These are phyloP conservation scores for Carnegiea gigantea DNA, from an alignment of 179 eudicot species.

Conservation along the genomic window DNA sequence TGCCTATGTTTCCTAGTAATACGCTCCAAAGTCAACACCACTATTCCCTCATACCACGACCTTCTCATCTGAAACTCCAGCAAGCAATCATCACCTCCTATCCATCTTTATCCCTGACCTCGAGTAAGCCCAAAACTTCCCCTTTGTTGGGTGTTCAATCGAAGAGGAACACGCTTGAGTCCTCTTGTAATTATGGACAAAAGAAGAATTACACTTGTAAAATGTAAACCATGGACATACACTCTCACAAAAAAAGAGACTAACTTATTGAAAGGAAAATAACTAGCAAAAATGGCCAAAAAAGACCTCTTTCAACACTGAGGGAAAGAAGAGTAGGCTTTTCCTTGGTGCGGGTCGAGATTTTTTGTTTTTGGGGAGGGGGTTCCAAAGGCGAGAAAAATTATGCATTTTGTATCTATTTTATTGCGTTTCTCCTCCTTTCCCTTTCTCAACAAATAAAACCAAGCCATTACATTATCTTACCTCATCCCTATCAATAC, in stretches of 20 bases:
- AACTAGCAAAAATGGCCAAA: not conserved
- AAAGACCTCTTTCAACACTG: not conserved
- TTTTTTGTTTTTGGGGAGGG: not conserved
- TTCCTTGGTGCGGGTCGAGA: too few relatives aligned
- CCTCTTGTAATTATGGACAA: not conserved
- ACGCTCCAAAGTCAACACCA: not conserved
- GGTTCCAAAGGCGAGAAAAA: not conserved
- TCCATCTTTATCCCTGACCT: not conserved
- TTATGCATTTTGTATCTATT: not conserved
- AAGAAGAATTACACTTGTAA: not conserved
- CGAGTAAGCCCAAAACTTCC: not conserved
- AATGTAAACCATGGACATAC: not conserved
- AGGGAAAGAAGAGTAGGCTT: not conserved
- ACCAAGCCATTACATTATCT: not conserved
- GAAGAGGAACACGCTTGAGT: not conserved
- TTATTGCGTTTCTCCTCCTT: not conserved
- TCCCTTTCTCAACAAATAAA: too few relatives aligned
- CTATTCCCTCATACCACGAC: not conserved
- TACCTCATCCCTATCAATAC: not conserved
- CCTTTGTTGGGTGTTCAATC: not conserved
- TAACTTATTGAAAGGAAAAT: not conserved
- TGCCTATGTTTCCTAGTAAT: not conserved
- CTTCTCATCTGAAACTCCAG: not conserved
- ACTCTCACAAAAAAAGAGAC: not conserved
- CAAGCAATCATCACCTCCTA: not conserved